Base-by-base conservation (phyloP, 306 rosid species). In the Acmispon strigosus region DNA sequence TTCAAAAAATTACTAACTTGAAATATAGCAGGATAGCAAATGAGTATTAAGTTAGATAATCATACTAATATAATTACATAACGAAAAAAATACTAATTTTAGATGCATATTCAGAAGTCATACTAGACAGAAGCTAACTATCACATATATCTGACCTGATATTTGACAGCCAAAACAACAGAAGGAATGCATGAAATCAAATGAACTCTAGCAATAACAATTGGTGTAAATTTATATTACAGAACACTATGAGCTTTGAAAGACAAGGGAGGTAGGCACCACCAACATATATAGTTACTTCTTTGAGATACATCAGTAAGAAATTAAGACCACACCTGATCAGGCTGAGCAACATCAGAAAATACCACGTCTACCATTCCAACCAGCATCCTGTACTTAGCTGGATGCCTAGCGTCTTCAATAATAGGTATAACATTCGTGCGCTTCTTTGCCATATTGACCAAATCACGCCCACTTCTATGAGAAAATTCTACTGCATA, bases 401-500 rank as follows among this genome's bases (percentile, higher is more conserved):
- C 82, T 3, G 95, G 98, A 82, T 92, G 92, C 16, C 98, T 92
- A 5, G 98, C 98, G 84, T 92, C 98, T 73, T 92, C 98, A 71
- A 92, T 86, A 34, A 92, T 89, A 18, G 96, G 98, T 3, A 89
- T 92, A n/a, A 92, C 66, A 87, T 92, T 89, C 0, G 98, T 92
- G 0, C 96, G 84, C 79, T 89, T 87, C 79, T 92, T 92, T 0
- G 98, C 98, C 98, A 92, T 92, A 61, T 89, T 92, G 29, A 92
- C 98, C 71, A 94, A 85, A 52, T 94, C 98, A 24, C 97, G 92
- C 3, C 98, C 98, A 80, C 97, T 94, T 62, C 99, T 85, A 20
- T 91, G 99, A 5, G 97, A 94, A 74, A 94, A 94, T 27, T 94
- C 99, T 11, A 94, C 97, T 0, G 99, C 99, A 86, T 91, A 94